phyloP scores from a whole-genome alignment of 2,329 filamentous ascomycete genomes.

The Phoma sp. region DNA sequence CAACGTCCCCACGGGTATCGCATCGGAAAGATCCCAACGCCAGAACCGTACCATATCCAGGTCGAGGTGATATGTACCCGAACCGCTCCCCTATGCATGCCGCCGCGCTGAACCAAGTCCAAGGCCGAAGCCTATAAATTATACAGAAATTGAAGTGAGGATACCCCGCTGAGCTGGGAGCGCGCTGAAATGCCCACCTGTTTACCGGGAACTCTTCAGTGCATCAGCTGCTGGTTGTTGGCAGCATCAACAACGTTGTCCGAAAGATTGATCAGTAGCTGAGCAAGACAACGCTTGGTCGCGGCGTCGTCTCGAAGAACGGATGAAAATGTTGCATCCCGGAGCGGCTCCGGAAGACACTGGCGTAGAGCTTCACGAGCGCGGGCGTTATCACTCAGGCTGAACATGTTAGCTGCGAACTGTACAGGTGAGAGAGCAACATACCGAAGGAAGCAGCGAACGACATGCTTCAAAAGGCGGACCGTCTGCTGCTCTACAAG shows the following conservation, averaged over 20 bases:
- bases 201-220: constrained; percentile 22
- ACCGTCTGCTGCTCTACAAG: constrained; percentile 98
- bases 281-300: constrained; percentile 96
- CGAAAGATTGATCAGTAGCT: constrained; percentile 93
- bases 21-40: constrained; percentile 37
- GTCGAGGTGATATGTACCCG: constrained; percentile 28
- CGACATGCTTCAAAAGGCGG: constrained; percentile 93
- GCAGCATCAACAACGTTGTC: constrained; percentile 75
- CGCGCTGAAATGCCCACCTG: background rate
- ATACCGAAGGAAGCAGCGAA: constrained; percentile 93
- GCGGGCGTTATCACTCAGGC: constrained; percentile 93
- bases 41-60: constrained; percentile 32
- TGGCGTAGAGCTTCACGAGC: constrained; percentile 94
- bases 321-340: constrained; percentile 95
- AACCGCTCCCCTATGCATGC: constrained; percentile 22
- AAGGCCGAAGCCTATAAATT: constrained; percentile 33
- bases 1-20: constrained; percentile 39
- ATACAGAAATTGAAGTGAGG: constrained; percentile 26
- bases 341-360: constrained; percentile 97
- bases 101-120: constrained; percentile 32
- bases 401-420: constrained; percentile 51
- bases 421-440: constrained; percentile 37
- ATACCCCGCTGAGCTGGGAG: constrained; percentile 9
- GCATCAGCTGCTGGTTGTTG: constrained; percentile 48
- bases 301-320: constrained; percentile 96